Evolutionary conservation across 2,329 filamentous ascomycete genomes (phyloP), one percentile per base, ranked within the genome.

Genomic region (Fonsecaea nubica): DNA sequence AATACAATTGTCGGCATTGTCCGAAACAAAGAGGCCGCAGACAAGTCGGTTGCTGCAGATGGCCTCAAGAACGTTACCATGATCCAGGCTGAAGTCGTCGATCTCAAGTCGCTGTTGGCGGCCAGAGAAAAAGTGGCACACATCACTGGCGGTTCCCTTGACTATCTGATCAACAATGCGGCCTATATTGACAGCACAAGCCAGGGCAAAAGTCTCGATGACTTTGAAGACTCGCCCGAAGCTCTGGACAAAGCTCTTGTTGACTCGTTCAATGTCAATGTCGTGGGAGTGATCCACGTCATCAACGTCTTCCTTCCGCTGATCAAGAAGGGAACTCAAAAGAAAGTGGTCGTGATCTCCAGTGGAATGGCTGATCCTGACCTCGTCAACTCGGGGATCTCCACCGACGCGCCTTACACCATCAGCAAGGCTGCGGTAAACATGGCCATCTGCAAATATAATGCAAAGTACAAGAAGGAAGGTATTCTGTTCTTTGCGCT

Each of bases 331-430:
- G 82, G 86, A 4, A 71, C 75, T 0, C 72, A 67, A 12, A 88
- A 88, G 74, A 88, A 88, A 72, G 77, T 87, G n/a, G 79, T 85
- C 32, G 71, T 79, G 25, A 80, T 89, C 4, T 80, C 82, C 6
- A 81, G 74, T 0, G 85, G 84, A 25, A 64, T 80, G 50, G 83
- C 81, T 0, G 85, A 88, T 65, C 18, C 77, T 0, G 80, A 84
- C 1, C 61, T 85, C 1, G 78, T 77, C 62, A 77, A 75, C 12
- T 73, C 71, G 18, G 76, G 78, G 0, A 69, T 86, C 52, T 73
- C 77, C 0, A 58, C 74, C 1, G 67, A 70, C 0, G 67, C 76
- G 0, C 72, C 80, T 0, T 89, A 88, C 68, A 68, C 82, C 0
- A 77, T 80, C 25, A 82, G 77, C 73, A 86, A 87, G 73, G 85